Base-by-base conservation (phyloP, 2,329 filamentous ascomycete genomes). In the Periconia digitata region DNA sequence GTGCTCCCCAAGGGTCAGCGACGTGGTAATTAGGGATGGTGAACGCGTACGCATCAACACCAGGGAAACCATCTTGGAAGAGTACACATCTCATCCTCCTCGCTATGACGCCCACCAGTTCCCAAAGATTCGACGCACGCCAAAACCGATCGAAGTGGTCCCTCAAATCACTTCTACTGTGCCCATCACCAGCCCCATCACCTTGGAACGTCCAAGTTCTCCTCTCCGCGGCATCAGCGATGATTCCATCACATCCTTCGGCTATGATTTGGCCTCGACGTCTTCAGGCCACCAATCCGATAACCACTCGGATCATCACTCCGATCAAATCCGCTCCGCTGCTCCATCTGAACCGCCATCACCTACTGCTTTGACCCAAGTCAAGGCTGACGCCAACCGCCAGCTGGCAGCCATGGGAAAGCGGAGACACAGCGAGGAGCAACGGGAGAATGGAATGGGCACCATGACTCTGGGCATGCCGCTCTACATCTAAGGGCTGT, bases 31-130 rank as follows among this genome's bases (percentile, higher is more conserved):
- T 51, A 60, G 52, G 43, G 59, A 70, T 23, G 75, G 74, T 39
- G 63, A 66, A 43, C 73, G 76, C 36, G 60, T 76, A 53, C 72
- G 71, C 43, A 72, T 79, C 60, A 74, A 76, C 50, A 67, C 70
- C 51, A 71, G 69, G 23, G 70, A 72, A 50, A 69, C 73, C 43
- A 58, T 65, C n/a, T 63, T 78, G 5, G 67, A 73, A 36, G 65
- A 71, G 6, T 77, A 72, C 68, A 63, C 64, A 13, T 59, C 73
- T 2, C 66, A 71, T 40, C 75, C 76, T n/a, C 76, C 76, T 3
- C 69, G 67, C 38, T 78, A 78, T 64, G 71, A 71, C 20, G 61
- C 59, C 1, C 72, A 74, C 54, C 59, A 63, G 44, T 74, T 73
- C 50, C 53, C 63, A 34, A 64, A 59, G 40, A 37, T 51, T 18